Evolutionary conservation across 2,329 filamentous ascomycete species (phyloP).

Genomic region (Penicillium sp.): DNA sequence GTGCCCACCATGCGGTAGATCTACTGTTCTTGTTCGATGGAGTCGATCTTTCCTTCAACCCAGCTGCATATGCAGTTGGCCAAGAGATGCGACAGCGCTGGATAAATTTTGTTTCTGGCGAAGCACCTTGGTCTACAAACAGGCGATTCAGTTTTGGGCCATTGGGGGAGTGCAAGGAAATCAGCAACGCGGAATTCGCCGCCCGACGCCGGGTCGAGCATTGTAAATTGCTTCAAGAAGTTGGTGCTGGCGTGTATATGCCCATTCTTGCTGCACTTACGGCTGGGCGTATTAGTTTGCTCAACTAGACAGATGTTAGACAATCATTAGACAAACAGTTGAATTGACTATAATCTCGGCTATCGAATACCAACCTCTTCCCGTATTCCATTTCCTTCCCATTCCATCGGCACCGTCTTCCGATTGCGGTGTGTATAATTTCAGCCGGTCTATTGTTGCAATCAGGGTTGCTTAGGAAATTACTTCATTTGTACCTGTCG

Average conservation of each 20-base stretch:
- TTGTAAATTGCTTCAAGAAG: constrained; percentile 34
- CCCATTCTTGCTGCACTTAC: constrained; percentile 38
- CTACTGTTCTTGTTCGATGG: constrained; percentile 51
- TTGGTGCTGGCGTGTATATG: constrained; percentile 34
- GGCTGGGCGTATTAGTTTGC: constrained; percentile 48
- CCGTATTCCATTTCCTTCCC: background rate
- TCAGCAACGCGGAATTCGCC: constrained; percentile 38
- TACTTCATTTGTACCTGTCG: background rate
- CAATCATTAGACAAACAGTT: too few species aligned
- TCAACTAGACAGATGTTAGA: constrained; percentile 34
- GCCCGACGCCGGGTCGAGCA: constrained; percentile 38
- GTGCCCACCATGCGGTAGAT: constrained; percentile 55
- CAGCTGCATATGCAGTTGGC: constrained; percentile 37
- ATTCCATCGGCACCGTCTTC: background rate
- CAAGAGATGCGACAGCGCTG: constrained; percentile 46
- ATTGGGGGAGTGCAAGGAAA: constrained; percentile 38
- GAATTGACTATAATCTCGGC: background rate
- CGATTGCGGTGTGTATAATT: background rate
- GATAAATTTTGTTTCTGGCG: constrained; percentile 44
- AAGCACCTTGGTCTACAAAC: constrained; percentile 41
- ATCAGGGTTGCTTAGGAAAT: background rate
- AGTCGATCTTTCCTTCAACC: constrained; percentile 42
- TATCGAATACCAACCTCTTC: background rate
- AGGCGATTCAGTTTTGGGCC: constrained; percentile 47
- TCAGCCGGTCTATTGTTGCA: background rate